Conservation (phyloP, 2,329 filamentous ascomycete species). For the Colletotrichum sp. region DNA sequence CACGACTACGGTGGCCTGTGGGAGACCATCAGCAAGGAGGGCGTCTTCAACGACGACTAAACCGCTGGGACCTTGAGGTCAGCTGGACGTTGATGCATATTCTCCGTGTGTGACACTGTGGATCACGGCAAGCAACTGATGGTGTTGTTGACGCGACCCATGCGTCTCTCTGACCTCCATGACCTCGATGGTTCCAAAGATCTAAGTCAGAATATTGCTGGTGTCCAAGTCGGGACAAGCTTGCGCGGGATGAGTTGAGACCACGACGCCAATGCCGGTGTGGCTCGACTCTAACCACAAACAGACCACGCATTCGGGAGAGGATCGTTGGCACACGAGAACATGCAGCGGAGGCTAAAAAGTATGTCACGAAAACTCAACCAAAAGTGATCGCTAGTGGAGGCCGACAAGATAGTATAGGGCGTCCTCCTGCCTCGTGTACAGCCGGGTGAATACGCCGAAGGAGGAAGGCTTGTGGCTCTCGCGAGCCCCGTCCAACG, state of each 20-base stretch:
- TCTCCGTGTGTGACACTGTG: neutral
- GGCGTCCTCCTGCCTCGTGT: neutral
- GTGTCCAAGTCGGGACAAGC: neutral
- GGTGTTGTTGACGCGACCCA: neutral
- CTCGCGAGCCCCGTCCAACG: neutral
- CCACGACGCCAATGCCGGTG: neutral
- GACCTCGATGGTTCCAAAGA: neutral
- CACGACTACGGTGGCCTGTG: too few species aligned
- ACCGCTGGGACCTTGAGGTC: too few species aligned
- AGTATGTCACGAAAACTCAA: neutral
- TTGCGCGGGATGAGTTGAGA: neutral
- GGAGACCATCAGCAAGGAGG: too few species aligned
- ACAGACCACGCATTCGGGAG: rapidly evolving
- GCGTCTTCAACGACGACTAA: too few species aligned
- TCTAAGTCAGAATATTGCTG: neutral
- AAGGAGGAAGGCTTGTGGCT: neutral
- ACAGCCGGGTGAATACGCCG: neutral
- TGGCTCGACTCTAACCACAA: neutral
- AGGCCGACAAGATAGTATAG: neutral
- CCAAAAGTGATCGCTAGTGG: neutral
- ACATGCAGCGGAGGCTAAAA: neutral
- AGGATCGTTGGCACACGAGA: neutral
- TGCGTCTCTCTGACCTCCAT: neutral
- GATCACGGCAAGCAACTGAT: neutral
- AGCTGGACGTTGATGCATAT: neutral